Conservation (phyloP, 805 yeast genomes). For the Saturnispora bothae region DNA sequence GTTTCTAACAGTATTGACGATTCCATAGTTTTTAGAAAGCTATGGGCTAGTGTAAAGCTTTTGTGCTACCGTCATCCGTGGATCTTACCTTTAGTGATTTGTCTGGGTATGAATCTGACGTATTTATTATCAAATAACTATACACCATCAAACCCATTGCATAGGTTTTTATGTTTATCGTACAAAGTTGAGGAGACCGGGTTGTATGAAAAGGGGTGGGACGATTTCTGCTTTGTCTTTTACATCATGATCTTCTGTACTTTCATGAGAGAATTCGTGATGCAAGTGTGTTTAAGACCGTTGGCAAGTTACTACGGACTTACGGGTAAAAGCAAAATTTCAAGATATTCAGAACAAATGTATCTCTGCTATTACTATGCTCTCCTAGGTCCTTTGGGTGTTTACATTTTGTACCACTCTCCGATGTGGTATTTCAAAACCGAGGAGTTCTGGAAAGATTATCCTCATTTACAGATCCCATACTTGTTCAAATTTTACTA, state of each 20-base stretch:
- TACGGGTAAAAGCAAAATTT: conserved; percentile 42
- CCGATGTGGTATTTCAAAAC: conserved; percentile 91
- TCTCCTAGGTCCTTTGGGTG: conserved; percentile 72
- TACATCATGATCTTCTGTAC: conserved; percentile 83
- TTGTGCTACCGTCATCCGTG: conserved; percentile 55
- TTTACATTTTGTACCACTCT: conserved; percentile 73
- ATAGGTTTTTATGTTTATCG: conserved; percentile 53
- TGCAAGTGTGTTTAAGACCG: conserved; percentile 76
- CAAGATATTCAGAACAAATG: conserved; percentile 88
- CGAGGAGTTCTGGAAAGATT: conserved; percentile 61
- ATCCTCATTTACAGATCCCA: conserved; percentile 75
- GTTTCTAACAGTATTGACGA: conserved; percentile 29
- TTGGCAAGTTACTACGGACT: conserved; percentile 48
- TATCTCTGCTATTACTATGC: conserved; percentile 78
- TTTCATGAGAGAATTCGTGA: conserved; percentile 78
- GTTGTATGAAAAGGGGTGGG: conserved; percentile 74
- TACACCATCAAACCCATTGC: conserved; percentile 49
- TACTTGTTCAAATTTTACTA: conserved; percentile 69
- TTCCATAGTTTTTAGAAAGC: conserved; percentile 42
- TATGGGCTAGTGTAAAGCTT: conserved; percentile 50
- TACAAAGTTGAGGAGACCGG: conserved; percentile 52
- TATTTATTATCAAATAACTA: conserved; percentile 49
- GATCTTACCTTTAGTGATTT: conserved; percentile 51
- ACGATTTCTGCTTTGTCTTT: conserved; percentile 70
- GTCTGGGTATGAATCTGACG: conserved; percentile 31